These are phyloP conservation scores for Leucocoprinus birnbaumii DNA, from an alignment of 768 basidiomycete species.

Conservation along the genomic window DNA sequence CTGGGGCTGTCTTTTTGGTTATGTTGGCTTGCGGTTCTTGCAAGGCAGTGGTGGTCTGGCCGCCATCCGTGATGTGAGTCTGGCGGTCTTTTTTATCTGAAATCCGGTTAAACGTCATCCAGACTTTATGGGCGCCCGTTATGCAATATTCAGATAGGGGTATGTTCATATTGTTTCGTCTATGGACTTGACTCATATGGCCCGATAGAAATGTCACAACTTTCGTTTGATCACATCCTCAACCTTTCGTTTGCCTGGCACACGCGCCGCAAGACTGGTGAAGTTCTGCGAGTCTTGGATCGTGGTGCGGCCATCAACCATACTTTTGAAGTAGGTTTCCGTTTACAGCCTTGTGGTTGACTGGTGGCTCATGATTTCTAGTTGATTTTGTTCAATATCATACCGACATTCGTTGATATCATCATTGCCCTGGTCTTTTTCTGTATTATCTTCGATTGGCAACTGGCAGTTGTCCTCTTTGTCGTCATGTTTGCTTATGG, in stretches of 20 bases:
- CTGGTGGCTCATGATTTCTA: constrained; percentile 23
- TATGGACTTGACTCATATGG: background rate
- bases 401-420: constrained; percentile 83
- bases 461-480: constrained; percentile 63
- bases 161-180: constrained; percentile 19
- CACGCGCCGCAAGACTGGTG: constrained; percentile 80
- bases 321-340: constrained; percentile 54
- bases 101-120: background rate
- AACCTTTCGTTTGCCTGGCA: constrained; percentile 86
- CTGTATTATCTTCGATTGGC: constrained; percentile 60
- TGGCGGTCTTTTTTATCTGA: background rate
- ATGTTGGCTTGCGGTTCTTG: constrained; percentile 68
- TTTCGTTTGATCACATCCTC: constrained; percentile 85
- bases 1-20: constrained; percentile 69
- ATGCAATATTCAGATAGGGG: constrained; percentile 85
- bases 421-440: constrained; percentile 69
- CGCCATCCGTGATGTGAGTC: constrained; percentile 57
- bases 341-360: background rate
- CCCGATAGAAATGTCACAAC: constrained; percentile 71
- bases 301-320: constrained; percentile 87
- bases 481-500: constrained; percentile 74
- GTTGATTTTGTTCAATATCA: constrained; percentile 79
- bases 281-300: constrained; percentile 78
- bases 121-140: constrained; percentile 83
- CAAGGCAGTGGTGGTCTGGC: constrained; percentile 75